A percentile compares a stretch with the other conserved stretches of the same genome.
phyloP scores from a whole-genome alignment of 2,329 filamentous ascomycete species.

The Metarhizium anisopliae region DNA sequence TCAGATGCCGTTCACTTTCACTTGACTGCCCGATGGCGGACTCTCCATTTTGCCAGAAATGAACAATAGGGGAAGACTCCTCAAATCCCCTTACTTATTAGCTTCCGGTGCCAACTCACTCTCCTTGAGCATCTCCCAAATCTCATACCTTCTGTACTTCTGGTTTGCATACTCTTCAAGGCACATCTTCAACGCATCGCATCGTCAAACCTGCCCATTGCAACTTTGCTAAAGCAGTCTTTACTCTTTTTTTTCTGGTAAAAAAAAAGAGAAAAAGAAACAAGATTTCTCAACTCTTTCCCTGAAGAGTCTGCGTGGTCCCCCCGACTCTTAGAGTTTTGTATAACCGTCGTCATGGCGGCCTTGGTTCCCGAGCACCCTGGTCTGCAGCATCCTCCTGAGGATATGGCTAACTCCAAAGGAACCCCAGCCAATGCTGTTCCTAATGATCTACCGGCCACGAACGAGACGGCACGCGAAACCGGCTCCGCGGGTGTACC shows the following conservation, averaged over 20 bases:
- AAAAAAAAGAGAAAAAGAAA: too few species aligned
- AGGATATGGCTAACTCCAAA: constrained; percentile 9
- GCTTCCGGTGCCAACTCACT: too few species aligned
- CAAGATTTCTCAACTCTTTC: too few species aligned
- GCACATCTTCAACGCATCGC: too few species aligned
- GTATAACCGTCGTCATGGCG: not conserved
- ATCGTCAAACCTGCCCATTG: too few species aligned
- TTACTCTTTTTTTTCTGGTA: too few species aligned
- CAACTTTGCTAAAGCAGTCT: too few species aligned
- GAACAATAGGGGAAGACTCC: too few species aligned
- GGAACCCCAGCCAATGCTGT: constrained; percentile 18
- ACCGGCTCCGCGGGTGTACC: constrained; percentile 14
- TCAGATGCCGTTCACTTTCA: constrained; percentile 1
- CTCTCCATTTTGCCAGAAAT: not conserved
- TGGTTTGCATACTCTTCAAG: too few species aligned
- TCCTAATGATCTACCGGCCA: constrained; percentile 24
- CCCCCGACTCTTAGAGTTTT: not conserved
- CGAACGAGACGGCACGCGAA: constrained; percentile 24
- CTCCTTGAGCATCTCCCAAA: too few species aligned
- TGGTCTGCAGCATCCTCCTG: not conserved
- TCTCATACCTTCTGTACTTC: too few species aligned
- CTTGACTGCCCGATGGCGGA: not conserved
- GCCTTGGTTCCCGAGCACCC: not conserved
- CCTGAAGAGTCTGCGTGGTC: not conserved
- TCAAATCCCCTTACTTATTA: too few species aligned